A percentile compares a stretch with the other conserved stretches of the same genome.
Conservation (phyloP, 2,329 filamentous ascomycete species). For the Ophiostoma populinum region DNA sequence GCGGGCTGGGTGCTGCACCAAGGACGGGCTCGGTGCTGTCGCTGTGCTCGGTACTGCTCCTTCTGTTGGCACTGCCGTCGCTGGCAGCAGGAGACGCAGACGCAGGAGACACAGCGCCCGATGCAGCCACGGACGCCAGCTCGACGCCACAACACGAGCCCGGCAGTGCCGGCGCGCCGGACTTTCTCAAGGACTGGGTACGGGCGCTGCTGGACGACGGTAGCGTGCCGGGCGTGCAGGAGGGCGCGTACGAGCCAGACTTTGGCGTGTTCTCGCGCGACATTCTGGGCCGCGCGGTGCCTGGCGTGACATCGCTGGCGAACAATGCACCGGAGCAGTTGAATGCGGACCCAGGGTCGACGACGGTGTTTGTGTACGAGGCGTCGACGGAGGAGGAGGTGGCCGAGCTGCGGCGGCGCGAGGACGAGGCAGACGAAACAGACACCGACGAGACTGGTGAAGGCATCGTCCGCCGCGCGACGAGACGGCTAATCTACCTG, state of each 20-base stretch:
- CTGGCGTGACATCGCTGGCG: slow-evolving; percentile 28
- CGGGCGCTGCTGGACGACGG: neutral
- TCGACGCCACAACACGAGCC: no score
- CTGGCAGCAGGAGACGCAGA: no score
- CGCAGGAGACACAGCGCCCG: no score
- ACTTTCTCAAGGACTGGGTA: neutral
- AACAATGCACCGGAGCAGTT: slow-evolving; percentile 48
- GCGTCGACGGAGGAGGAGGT: slow-evolving; percentile 23
- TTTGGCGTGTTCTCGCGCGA: slow-evolving; percentile 44
- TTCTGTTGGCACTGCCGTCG: no score
- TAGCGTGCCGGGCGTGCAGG: slow-evolving; percentile 5
- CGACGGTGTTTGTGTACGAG: slow-evolving; percentile 47
- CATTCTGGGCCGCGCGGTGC: slow-evolving; percentile 43
- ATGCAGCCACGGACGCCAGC: no score
- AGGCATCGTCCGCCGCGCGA: slow-evolving; percentile 7
- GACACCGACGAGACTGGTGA: neutral
- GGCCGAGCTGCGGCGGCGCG: slow-evolving; percentile 14
- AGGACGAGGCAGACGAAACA: slow-evolving; percentile 10
- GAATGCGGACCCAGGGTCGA: slow-evolving; percentile 45
- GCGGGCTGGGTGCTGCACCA: no score
- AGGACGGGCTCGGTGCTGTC: no score
- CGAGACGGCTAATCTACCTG: slow-evolving; percentile 48
- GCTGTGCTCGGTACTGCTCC: no score
- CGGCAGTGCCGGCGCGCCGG: no score
- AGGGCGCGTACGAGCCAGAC: slow-evolving; percentile 35